A percentile compares a stretch with the other conserved stretches of the same genome.
phyloP scores from a whole-genome alignment of 2,329 filamentous ascomycete genomes.

The Ascochyta rabiei region DNA sequence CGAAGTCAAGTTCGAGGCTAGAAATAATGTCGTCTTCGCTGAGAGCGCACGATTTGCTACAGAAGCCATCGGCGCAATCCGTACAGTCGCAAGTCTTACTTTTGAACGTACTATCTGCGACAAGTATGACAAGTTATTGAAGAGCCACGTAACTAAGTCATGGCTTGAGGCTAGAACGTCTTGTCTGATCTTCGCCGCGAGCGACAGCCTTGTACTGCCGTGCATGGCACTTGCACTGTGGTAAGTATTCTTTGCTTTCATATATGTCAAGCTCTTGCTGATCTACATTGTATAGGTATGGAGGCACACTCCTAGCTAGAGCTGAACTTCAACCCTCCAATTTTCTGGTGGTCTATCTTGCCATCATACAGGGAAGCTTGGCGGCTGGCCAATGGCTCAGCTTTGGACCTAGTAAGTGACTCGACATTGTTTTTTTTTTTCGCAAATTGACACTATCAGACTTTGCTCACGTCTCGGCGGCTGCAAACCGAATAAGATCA shows the following conservation, averaged over 20 bases:
- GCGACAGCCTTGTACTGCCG: constrained; percentile 68
- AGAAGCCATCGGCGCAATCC: constrained; percentile 88
- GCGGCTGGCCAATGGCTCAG: constrained; percentile 36
- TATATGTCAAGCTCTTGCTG: not conserved
- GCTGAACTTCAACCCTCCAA: constrained; percentile 24
- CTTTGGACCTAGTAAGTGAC: constrained; percentile 34
- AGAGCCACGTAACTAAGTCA: constrained; percentile 68
- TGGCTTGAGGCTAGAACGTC: constrained; percentile 67
- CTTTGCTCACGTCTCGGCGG: constrained; percentile 33
- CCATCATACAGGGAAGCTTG: constrained; percentile 34
- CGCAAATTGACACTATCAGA: constrained; percentile 17
- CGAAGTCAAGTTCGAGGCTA: constrained; percentile 31
- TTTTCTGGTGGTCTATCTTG: constrained; percentile 36
- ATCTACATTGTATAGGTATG: constrained; percentile 24
- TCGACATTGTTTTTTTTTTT: not conserved
- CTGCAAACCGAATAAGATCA: constrained; percentile 29
- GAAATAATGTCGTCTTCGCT: constrained; percentile 74
- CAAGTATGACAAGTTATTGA: constrained; percentile 74
- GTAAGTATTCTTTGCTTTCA: constrained; percentile 17
- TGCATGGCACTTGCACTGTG: constrained; percentile 41
- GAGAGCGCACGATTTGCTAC: constrained; percentile 85
- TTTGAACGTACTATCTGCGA: constrained; percentile 78
- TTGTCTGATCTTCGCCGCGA: constrained; percentile 29
- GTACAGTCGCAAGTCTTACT: constrained; percentile 90
- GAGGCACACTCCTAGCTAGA: constrained; percentile 26